Conservation (phyloP, 2,329 filamentous ascomycete species). For the Cordyceps javanica region DNA sequence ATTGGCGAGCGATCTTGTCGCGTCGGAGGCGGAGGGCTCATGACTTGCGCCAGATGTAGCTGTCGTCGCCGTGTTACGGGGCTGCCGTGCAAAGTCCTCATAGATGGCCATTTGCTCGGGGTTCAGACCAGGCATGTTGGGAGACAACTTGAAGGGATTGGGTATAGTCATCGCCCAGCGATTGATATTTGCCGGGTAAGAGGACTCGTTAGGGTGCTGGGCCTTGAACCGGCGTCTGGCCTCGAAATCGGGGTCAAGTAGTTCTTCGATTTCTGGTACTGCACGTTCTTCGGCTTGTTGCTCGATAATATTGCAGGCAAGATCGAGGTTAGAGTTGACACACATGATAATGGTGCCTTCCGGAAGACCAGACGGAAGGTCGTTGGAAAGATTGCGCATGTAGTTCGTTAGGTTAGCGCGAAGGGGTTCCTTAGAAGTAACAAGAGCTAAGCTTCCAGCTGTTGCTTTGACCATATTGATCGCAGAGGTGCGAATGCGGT, state of each 20-base stretch:
- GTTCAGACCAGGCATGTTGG: conserved; percentile 65
- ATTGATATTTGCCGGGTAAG: conserved; percentile 74
- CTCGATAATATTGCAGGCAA: conserved; percentile 89
- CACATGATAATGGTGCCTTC: conserved; percentile 98
- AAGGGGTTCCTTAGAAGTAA: conserved; percentile 97
- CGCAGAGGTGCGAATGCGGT: conserved; percentile 76
- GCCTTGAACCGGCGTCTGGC: conserved; percentile 68
- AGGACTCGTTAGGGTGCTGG: conserved; percentile 74
- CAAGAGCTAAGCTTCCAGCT: conserved; percentile 85
- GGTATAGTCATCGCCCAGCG: conserved; percentile 93
- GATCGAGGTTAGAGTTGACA: conserved; percentile 93
- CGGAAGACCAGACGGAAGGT: conserved; percentile 74
- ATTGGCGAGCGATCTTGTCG: conserved; percentile 55
- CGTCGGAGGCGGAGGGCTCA: conserved; percentile 52
- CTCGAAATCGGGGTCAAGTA: conserved; percentile 77
- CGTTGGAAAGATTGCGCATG: conserved; percentile 64
- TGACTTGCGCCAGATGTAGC: conserved; percentile 40
- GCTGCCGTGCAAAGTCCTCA: conserved; percentile 88
- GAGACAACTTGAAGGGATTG: conserved; percentile 82
- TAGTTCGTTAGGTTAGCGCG: conserved; percentile 97
- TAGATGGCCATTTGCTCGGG: conserved; percentile 92
- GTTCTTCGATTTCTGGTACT: conserved; percentile 88
- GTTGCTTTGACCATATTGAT: conserved; percentile 93
- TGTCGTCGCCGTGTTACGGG: conserved; percentile 54
- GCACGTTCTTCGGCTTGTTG: conserved; percentile 92